These are phyloP conservation scores for Diplocarpon mali DNA, from an alignment of 2,329 filamentous ascomycete species.

Conservation along the genomic window DNA sequence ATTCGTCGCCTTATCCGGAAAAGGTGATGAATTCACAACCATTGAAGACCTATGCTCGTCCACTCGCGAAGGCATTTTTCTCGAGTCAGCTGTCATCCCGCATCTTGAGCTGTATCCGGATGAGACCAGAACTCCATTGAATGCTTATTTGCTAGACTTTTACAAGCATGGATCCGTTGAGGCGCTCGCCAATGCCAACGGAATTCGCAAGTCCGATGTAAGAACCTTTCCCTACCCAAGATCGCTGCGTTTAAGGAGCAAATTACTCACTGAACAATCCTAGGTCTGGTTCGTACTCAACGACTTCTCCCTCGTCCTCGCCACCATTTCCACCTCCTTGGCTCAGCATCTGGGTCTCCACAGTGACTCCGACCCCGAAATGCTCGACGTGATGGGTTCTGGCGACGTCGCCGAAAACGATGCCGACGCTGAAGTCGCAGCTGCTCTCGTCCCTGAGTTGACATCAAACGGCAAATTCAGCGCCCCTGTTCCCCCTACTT, in stretches of 20 bases:
- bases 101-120: constrained; percentile 51
- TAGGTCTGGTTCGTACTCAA: constrained; percentile 61
- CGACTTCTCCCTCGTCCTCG: constrained; percentile 51
- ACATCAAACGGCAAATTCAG: neutral
- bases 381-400: constrained; percentile 34
- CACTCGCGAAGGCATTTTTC: constrained; percentile 56
- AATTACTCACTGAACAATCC: neutral
- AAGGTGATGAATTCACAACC: constrained; percentile 49
- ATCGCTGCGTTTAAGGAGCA: too few species aligned
- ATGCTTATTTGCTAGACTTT: constrained; percentile 65
- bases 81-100: constrained; percentile 64
- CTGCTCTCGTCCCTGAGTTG: constrained; percentile 13
- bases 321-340: constrained; percentile 60
- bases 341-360: constrained; percentile 44
- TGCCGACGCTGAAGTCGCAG: constrained; percentile 26
- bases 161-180: constrained; percentile 59
- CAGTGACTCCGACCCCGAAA: constrained; percentile 36
- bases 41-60: constrained; percentile 58
- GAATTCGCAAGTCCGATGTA: constrained; percentile 48
- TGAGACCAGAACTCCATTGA: constrained; percentile 40
- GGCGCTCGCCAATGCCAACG: constrained; percentile 52
- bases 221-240: neutral
- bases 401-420: constrained; percentile 37
- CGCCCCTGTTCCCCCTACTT: constrained; percentile 5
- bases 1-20: constrained; percentile 62